phyloP scores from a whole-genome alignment of 345 rosid genomes.

The Arabis hirsuta region DNA sequence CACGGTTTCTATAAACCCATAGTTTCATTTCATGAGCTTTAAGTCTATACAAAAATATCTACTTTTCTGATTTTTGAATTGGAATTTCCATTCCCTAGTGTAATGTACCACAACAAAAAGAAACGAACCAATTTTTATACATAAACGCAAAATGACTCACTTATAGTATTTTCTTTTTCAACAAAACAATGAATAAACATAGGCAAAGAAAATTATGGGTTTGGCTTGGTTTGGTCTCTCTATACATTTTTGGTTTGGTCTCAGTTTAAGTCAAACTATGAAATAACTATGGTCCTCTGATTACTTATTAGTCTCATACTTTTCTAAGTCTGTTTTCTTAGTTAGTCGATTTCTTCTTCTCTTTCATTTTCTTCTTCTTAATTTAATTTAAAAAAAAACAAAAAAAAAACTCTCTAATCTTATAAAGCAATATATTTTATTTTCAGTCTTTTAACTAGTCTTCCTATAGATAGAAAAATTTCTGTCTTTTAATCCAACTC shows the following conservation, averaged over 20 bases:
- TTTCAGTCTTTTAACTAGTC: constrained; percentile 5
- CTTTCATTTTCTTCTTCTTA: constrained; percentile 1
- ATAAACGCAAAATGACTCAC: constrained; percentile 7
- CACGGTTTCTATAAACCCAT: constrained; percentile 8
- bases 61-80: not conserved
- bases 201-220: not conserved
- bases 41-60: not conserved
- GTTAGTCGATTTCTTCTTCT: not conserved
- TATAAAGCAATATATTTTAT: not conserved
- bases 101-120: not conserved
- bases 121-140: not conserved
- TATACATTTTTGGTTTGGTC: constrained; percentile 37
- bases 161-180: not conserved
- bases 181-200: not conserved
- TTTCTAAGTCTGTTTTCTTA: constrained; percentile 14
- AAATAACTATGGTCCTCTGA: constrained; percentile 24
- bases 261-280: constrained; percentile 23
- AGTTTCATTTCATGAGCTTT: constrained; percentile 4
- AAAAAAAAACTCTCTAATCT: not conserved
- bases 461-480: constrained; percentile 20
- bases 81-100: not conserved
- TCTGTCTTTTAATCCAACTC: not conserved
- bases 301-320: constrained; percentile 16
- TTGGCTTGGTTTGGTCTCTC: not conserved
- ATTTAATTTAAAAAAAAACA: not conserved